Evolutionary conservation across 1,139 yeast species (phyloP).

Genomic region (Hansenula sp.): DNA sequence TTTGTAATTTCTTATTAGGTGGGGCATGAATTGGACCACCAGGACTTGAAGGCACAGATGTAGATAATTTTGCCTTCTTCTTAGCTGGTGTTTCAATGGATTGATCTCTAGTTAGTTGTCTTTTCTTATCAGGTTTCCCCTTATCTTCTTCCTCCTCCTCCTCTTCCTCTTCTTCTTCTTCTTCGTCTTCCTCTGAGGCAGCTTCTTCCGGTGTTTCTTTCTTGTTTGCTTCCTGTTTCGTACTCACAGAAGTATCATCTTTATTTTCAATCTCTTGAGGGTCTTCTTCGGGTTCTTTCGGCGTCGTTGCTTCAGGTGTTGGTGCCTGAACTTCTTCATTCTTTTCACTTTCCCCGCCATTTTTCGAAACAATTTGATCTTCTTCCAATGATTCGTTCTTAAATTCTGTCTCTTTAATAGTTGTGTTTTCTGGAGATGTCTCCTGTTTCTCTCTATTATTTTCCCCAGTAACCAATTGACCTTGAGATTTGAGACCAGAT

Average conservation of each 20-base stretch:
- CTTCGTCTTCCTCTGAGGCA: slow-evolving; percentile 1
- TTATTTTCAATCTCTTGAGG: not conserved
- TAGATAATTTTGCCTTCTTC: slow-evolving; percentile 6
- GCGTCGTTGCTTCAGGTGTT: slow-evolving; percentile 1
- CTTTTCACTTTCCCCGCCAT: slow-evolving; percentile 1
- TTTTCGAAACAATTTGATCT: not conserved
- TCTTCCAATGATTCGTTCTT: too few species aligned
- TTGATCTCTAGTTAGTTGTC: not conserved
- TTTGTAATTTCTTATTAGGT: slow-evolving; percentile 20
- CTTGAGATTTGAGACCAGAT: too few species aligned
- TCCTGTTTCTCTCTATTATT: too few species aligned
- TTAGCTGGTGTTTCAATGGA: slow-evolving; percentile 5
- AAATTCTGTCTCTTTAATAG: not conserved
- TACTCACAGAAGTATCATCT: not conserved
- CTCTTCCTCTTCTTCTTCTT: slow-evolving; percentile 8
- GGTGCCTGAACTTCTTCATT: slow-evolving; percentile 1
- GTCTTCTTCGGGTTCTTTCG: not conserved
- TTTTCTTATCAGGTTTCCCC: slow-evolving; percentile 2
- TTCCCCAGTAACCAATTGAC: too few species aligned
- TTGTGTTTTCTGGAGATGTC: not conserved
- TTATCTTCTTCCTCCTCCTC: slow-evolving; percentile 7
- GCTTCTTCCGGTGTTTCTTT: not conserved
- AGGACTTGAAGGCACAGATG: slow-evolving; percentile 4
- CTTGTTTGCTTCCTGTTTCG: not conserved
- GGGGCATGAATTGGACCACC: slow-evolving; percentile 3